A percentile compares a stretch with the other conserved stretches of the same genome.
Evolutionary conservation across 2,329 filamentous ascomycete genomes (phyloP).

Genomic region (Cladophialophora immunda): DNA sequence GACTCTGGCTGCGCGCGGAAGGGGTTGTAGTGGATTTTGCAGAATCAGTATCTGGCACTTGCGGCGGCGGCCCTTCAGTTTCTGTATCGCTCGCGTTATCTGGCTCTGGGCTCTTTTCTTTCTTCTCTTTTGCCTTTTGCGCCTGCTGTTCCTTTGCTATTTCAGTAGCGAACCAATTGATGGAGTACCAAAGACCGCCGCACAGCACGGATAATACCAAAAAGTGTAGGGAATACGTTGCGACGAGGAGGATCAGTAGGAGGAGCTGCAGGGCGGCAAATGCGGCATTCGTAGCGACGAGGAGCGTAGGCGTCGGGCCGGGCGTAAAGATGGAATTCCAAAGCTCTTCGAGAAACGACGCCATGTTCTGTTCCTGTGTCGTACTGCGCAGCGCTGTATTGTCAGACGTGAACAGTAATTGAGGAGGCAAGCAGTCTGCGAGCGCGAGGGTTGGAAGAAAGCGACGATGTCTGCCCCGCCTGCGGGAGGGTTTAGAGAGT

Average conservation of each 20-base stretch:
- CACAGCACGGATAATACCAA: conserved; percentile 80
- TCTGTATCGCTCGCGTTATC: conserved; percentile 46
- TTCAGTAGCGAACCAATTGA: conserved; percentile 94
- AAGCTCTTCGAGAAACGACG: conserved; percentile 73
- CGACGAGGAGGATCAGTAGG: conserved; percentile 76
- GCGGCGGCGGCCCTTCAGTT: conserved; percentile 46
- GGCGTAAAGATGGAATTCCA: conserved; percentile 95
- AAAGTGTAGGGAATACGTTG: conserved; percentile 90
- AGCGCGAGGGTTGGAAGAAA: conserved; percentile 18
- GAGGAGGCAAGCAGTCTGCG: conserved; percentile 6
- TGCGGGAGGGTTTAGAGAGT: conserved; percentile 17
- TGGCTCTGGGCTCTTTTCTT: conserved; percentile 50
- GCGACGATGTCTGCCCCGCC: conserved; percentile 30
- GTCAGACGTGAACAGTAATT: background rate
- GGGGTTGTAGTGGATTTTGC: conserved; percentile 26
- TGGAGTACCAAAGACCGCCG: conserved; percentile 85
- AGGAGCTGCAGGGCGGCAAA: conserved; percentile 86
- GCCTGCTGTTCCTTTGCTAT: conserved; percentile 60
- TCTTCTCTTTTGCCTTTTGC: conserved; percentile 56
- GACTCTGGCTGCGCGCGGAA: conserved; percentile 24
- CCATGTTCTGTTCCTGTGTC: conserved; percentile 45
- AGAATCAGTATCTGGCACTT: background rate
- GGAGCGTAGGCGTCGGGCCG: conserved; percentile 84
- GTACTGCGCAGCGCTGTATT: conserved; percentile 1
- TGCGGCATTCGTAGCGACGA: conserved; percentile 87